These are phyloP conservation scores for Calonectria henricotiae DNA, from an alignment of 2,329 filamentous ascomycete species.

Conservation along the genomic window DNA sequence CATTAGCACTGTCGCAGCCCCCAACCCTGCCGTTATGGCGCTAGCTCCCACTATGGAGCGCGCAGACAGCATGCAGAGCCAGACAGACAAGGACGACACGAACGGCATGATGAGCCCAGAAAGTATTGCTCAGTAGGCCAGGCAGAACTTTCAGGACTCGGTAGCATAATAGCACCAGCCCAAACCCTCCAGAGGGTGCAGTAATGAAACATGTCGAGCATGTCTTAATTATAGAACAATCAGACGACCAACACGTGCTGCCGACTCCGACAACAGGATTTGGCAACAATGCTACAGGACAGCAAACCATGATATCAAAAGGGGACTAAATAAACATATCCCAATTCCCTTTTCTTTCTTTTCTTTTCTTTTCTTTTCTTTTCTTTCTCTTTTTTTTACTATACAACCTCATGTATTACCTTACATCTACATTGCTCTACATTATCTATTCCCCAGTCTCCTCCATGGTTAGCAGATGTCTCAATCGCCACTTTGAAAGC, in stretches of 20 bases:
- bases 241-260: neutral
- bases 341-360: conserved; percentile 20
- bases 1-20: conserved; percentile 57
- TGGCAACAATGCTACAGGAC: conserved; percentile 27
- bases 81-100: conserved; percentile 76
- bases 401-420: conserved; percentile 47
- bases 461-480: conserved; percentile 41
- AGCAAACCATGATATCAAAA: conserved; percentile 28
- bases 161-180: neutral
- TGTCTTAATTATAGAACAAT: conserved; percentile 21
- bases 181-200: neutral
- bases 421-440: conserved; percentile 37
- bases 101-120: conserved; percentile 90
- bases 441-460: conserved; percentile 32
- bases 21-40: conserved; percentile 61
- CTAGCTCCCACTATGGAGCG: conserved; percentile 71
- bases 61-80: conserved; percentile 72
- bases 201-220: conserved; percentile 5
- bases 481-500: conserved; percentile 28
- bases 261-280: conserved; percentile 11
- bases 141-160: conserved; percentile 41
- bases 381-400: conserved; percentile 36
- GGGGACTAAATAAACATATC: conserved; percentile 1
- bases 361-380: conserved; percentile 22
- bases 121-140: conserved; percentile 73